Conservation (phyloP, 2,329 filamentous ascomycete genomes). For the Hypoxylon sp. region DNA sequence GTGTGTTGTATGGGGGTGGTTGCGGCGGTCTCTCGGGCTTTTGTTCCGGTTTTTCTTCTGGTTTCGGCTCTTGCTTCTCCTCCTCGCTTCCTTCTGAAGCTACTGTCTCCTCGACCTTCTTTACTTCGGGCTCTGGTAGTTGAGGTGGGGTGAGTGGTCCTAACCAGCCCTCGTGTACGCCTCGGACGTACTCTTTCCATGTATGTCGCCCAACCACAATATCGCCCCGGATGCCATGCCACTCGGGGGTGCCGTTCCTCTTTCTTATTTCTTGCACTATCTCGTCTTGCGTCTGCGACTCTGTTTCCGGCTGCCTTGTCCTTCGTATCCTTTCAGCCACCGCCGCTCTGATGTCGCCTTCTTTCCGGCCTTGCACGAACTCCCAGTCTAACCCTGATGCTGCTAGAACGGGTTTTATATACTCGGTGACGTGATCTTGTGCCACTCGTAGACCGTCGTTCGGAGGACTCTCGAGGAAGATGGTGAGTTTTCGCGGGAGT, state of each 20-base stretch:
- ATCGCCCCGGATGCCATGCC: slow-evolving; percentile 83
- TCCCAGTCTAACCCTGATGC: slow-evolving; percentile 95
- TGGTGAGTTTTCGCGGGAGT: slow-evolving; percentile 85
- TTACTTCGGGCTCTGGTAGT: slow-evolving; percentile 48
- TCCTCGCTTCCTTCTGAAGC: slow-evolving; percentile 55
- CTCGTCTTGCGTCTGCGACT: slow-evolving; percentile 69
- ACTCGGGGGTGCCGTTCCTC: slow-evolving; percentile 77
- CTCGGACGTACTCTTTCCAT: slow-evolving; percentile 97
- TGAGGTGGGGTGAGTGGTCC: slow-evolving; percentile 80
- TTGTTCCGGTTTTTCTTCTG: slow-evolving; percentile 62
- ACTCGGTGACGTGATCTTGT: slow-evolving; percentile 97
- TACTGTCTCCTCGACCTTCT: slow-evolving; percentile 44
- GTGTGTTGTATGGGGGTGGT: slow-evolving; percentile 80
- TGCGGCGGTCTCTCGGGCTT: slow-evolving; percentile 73
- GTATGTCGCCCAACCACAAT: slow-evolving; percentile 90
- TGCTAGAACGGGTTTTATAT: slow-evolving; percentile 92
- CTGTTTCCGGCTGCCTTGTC: slow-evolving; percentile 69
- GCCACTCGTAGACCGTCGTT: slow-evolving; percentile 86
- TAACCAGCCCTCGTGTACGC: slow-evolving; percentile 96
- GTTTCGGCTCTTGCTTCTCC: slow-evolving; percentile 59
- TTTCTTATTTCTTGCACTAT: slow-evolving; percentile 74
- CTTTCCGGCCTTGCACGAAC: slow-evolving; percentile 89
- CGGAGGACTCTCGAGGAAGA: slow-evolving; percentile 88
- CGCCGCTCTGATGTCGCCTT: slow-evolving; percentile 92
- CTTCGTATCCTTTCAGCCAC: slow-evolving; percentile 89